Evolutionary conservation across 2,329 filamentous ascomycete genomes (phyloP).

Genomic region (Aspergillus hiratsukae): DNA sequence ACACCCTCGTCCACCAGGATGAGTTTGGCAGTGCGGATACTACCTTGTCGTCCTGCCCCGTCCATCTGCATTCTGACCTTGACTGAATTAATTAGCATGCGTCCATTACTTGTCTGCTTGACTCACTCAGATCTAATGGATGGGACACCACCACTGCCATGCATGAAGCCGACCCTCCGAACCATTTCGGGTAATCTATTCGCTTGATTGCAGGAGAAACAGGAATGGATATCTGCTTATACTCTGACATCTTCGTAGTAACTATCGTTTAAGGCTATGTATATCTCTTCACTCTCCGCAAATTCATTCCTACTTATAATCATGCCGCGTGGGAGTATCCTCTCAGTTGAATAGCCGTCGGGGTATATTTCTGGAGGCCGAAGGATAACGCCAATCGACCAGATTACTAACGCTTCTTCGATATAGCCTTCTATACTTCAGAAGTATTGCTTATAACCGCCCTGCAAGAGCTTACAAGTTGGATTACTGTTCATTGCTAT

Average conservation of each 20-base stretch:
- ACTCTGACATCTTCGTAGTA: too few relatives aligned
- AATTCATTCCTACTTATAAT: too few relatives aligned
- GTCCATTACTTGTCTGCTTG: background rate
- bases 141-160: slow-evolving; percentile 25
- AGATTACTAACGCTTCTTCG: too few relatives aligned
- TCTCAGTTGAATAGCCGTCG: too few relatives aligned
- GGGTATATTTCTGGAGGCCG: too few relatives aligned
- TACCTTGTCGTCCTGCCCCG: slow-evolving; percentile 9
- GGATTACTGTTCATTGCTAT: background rate
- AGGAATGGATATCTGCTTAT: too few relatives aligned
- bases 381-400: too few relatives aligned
- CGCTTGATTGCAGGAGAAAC: too few relatives aligned
- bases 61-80: slow-evolving; percentile 24
- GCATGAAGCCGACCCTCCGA: slow-evolving; percentile 23
- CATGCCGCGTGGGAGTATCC: too few relatives aligned
- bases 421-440: background rate
- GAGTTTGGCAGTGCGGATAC: slow-evolving; percentile 11
- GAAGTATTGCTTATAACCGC: background rate
- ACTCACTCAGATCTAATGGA: slow-evolving; percentile 22
- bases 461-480: background rate
- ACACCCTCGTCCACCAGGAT: slow-evolving; percentile 16
- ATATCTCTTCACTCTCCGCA: too few relatives aligned
- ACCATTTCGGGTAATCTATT: slow-evolving; percentile 10
- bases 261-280: too few relatives aligned
- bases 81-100: slow-evolving; percentile 7